These are phyloP conservation scores for Hemileccinum rubropunctum DNA, from an alignment of 768 basidiomycete species.

Conservation along the genomic window DNA sequence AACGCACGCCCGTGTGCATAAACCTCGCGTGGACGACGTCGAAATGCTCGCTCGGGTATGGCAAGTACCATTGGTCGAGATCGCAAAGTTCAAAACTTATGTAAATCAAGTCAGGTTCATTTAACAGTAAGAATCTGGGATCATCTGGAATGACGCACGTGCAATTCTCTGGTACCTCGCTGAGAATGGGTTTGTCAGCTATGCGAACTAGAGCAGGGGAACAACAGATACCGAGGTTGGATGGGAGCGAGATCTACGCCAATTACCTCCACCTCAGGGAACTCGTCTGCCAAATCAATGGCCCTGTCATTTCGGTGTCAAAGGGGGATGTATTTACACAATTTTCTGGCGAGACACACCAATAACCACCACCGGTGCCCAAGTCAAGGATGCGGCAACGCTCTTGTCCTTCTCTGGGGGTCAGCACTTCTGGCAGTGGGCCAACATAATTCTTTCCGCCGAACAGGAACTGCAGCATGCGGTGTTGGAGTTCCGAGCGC, in stretches of 20 bases:
- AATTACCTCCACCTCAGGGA: constrained; percentile 61
- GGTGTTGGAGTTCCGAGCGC: constrained; percentile 64
- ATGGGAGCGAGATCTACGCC: constrained; percentile 73
- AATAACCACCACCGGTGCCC: constrained; percentile 64
- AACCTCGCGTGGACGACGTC: constrained; percentile 70
- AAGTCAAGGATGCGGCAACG: constrained; percentile 55
- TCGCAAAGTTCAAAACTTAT: constrained; percentile 71
- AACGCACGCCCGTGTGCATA: constrained; percentile 55
- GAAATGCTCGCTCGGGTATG: constrained; percentile 61
- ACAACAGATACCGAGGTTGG: constrained; percentile 54
- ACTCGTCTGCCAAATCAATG: constrained; percentile 71
- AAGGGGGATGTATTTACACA: not conserved
- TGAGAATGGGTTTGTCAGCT: constrained; percentile 29
- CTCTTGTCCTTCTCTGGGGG: constrained; percentile 31
- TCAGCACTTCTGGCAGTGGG: constrained; percentile 56
- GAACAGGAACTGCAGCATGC: constrained; percentile 66
- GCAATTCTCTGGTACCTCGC: constrained; percentile 68
- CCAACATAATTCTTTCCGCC: constrained; percentile 64
- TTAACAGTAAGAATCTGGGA: not conserved
- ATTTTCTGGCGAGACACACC: constrained; percentile 37
- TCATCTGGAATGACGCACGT: constrained; percentile 45
- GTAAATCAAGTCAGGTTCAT: constrained; percentile 3
- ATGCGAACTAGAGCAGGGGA: constrained; percentile 1
- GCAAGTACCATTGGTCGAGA: constrained; percentile 55
- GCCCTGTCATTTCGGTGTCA: constrained; percentile 43